Evolutionary conservation across 1,284 basidiomycete genomes (phyloP).

Genomic region (Sporisorium scitamineum): DNA sequence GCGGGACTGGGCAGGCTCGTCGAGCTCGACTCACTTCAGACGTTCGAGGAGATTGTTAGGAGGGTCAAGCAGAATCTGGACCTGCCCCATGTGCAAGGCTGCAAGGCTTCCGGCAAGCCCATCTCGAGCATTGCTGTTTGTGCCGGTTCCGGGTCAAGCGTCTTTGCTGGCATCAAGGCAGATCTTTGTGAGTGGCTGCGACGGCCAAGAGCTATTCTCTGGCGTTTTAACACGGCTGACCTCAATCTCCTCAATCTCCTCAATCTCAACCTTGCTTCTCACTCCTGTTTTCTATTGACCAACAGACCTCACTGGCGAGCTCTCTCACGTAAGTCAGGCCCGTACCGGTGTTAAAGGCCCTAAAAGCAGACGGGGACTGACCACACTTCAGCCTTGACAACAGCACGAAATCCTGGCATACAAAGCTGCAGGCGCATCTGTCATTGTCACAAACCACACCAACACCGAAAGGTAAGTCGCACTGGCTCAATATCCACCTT

Average conservation of each 20-base stretch:
- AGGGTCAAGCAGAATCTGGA: conserved; percentile 50
- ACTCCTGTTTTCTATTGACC: background rate
- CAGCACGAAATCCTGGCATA: conserved; percentile 67
- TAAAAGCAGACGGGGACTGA: background rate
- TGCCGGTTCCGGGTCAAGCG: conserved; percentile 62
- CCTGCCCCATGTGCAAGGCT: conserved; percentile 37
- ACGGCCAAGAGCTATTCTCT: too few species aligned
- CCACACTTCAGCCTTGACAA: background rate
- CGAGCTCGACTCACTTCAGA: conserved; percentile 17
- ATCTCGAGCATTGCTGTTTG: conserved; percentile 62
- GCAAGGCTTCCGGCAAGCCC: conserved; percentile 32
- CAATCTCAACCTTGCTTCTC: too few species aligned
- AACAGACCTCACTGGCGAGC: conserved; percentile 63
- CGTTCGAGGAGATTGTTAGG: conserved; percentile 39
- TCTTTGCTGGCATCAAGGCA: conserved; percentile 52
- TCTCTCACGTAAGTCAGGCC: conserved; percentile 49
- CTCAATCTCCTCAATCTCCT: too few species aligned
- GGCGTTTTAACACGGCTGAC: too few species aligned
- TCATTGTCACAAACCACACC: conserved; percentile 65
- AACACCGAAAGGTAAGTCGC: conserved; percentile 60
- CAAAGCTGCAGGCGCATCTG: conserved; percentile 60
- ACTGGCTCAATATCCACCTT: background rate
- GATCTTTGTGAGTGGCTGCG: conserved; percentile 54
- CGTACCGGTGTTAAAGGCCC: background rate
- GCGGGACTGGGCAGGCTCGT: conserved; percentile 53